These are phyloP conservation scores for Paspalum notatum DNA, from an alignment of 176 grass and related monocot genomes.

Conservation along the genomic window DNA sequence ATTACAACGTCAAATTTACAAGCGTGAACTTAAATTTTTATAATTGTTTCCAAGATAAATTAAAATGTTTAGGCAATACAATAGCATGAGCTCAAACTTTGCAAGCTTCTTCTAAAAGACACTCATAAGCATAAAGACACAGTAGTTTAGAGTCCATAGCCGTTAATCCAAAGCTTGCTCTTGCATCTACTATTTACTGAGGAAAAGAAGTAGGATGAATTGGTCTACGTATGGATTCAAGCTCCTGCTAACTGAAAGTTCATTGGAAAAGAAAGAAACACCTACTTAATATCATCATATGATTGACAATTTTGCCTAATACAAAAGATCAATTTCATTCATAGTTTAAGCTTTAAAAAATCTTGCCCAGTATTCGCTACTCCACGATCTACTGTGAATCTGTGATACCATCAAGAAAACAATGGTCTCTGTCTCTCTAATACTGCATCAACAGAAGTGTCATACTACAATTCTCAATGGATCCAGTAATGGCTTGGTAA, in stretches of 20 bases:
- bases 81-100: neutral
- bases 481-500: neutral
- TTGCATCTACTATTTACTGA: neutral
- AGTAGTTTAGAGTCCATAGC: neutral
- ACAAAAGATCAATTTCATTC: neutral
- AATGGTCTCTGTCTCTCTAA: neutral
- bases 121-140: neutral
- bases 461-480: neutral
- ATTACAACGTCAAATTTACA: constrained; percentile 6
- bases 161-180: neutral
- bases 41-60: neutral
- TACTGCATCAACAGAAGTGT: neutral
- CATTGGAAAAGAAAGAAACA: neutral
- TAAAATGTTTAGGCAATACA: neutral
- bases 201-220: neutral
- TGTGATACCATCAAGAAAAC: neutral
- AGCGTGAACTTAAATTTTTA: neutral
- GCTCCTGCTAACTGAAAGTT: constrained; percentile 9
- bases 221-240: neutral
- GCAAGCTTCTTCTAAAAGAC: neutral
- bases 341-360: constrained; percentile 4
- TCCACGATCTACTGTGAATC: neutral
- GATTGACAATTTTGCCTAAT: neutral
- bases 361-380: neutral
- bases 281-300: neutral